phyloP scores from a whole-genome alignment of 2,329 filamentous ascomycete species.

The Talaromyces albobiverticillius region DNA sequence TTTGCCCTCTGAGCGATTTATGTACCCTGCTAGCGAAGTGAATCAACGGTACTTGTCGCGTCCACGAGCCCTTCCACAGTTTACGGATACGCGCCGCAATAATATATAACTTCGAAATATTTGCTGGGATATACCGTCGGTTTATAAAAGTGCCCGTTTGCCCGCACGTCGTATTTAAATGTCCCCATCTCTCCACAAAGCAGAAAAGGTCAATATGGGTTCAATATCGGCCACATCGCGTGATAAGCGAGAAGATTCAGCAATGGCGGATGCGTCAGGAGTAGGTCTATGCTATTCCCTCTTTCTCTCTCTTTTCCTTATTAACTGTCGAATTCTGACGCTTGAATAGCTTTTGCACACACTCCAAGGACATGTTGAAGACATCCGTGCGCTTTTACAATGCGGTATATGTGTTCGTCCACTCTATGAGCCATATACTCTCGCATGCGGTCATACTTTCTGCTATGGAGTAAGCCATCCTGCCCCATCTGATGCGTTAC shows the following conservation, averaged over 20 bases:
- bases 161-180: background rate
- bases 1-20: too few relatives aligned
- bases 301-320: background rate
- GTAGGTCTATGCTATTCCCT: slow-evolving; percentile 22
- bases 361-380: slow-evolving; percentile 56
- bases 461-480: slow-evolving; percentile 59
- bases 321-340: slow-evolving; percentile 11
- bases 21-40: too few relatives aligned
- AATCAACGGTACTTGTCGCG: too few relatives aligned
- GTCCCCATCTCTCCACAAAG: too few relatives aligned
- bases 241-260: slow-evolving; percentile 3
- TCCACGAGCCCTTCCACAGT: too few relatives aligned
- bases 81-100: background rate
- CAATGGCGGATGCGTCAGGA: slow-evolving; percentile 21
- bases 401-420: slow-evolving; percentile 68
- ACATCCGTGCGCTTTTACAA: slow-evolving; percentile 59
- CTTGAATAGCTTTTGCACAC: slow-evolving; percentile 37
- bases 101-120: background rate
- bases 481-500: background rate
- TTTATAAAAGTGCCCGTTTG: background rate
- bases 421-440: slow-evolving; percentile 67
- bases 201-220: slow-evolving; percentile 8
- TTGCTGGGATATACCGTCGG: too few relatives aligned
- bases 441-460: slow-evolving; percentile 68
- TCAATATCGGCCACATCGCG: slow-evolving; percentile 6